Evolutionary conservation across 2,329 filamentous ascomycete genomes (phyloP), one percentile per base, ranked within the genome.

Genomic region (Aureobasidium namibiae): DNA sequence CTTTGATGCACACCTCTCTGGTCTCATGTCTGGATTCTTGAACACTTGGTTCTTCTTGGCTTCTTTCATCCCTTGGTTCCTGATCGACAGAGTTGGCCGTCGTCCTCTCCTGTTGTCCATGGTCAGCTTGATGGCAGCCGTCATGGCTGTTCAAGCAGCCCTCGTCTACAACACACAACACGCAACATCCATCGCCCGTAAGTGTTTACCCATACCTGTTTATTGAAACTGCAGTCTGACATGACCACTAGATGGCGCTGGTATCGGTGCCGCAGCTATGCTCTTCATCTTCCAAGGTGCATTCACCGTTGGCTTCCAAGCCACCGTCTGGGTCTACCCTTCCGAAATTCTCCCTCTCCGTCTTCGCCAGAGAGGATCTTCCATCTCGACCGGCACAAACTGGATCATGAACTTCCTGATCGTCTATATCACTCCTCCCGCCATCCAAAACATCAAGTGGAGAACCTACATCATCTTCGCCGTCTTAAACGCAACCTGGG

Each of bases 251-350:
- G 45, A 49, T 3, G 62, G 64, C 21, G 64, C 60, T 39, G 65
- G 68, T 34, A 59, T 63, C 18, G 66, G 61, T 13, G 76, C 76
- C 1, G 75, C 76, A 2, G 74, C 78, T 0, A 84, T 85, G 66
- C 74, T 86, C 16, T 86, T 86, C 69, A 78, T 83, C 18, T 85
- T 85, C 71, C 84, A 84, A 64, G 81, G 80, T 1, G 82, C 80
- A 66, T 86, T 86, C 67, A 83, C 81, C 33, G 74, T 80, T 44
- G 80, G 78, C 16, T 84, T 81, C 79, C 74, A 84, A 33, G 80
- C 81, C 24, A 81, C 84, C 64, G 81, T 82, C 6, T 85, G 82
- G 82, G 72, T 85, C 6, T 85, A 84, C 68, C 80, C 82, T 0
- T 80, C 82, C 34, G 82, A 86, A 67, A 80, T 85, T 62, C 79